Base-by-base conservation (phyloP, 2,329 filamentous ascomycete species). In the Fusarium haematococcum region DNA sequence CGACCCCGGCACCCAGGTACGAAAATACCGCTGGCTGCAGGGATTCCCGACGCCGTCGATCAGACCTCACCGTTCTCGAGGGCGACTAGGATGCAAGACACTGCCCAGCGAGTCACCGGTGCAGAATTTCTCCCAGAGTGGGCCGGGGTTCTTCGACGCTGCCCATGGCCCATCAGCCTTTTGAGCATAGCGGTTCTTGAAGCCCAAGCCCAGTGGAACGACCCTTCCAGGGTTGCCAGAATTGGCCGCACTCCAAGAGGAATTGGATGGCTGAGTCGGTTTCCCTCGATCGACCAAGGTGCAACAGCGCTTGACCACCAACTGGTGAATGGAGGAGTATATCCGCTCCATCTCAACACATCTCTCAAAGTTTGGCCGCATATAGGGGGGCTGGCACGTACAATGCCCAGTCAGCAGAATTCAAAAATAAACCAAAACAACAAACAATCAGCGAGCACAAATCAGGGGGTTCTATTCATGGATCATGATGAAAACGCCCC, bases 51-150 rank as follows among this genome's bases (percentile, higher is more conserved):
- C 50, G 56, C 67, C 63, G 71, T 71, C 69, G 69, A 78, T 77
- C 69, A 78, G 65, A 73, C 70, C 76, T 78, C 73, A 75, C 75
- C 71, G 65, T 78, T 75, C 76, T 77, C 65, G 65, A 74, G 63
- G 63, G 57, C 50, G 63, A 68, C 66, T 62, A 75, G 68, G 65
- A 68, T 74, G 63, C 71, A 74, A 72, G 74, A 69, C 74, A 74
- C 66, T 59, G 33, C 57, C 37, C 41, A 57, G 64, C 67, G 54
- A 67, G 69, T 67, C 63, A 62, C 59, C 63, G 68, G 56, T 67
- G 54, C 72, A 71, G 62, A 65, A 66, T 67, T 63, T 66, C 50
- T 41, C 59, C 67, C 60, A 57, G 41, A 67, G 74, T 76, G 74
- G 74, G 52, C 64, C 66, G 35, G 60, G 66, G 67, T 73, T 69